Evolutionary conservation across 1,284 basidiomycete species (phyloP), one percentile per base, ranked within the genome.

Genomic region (Pseudozyma pruni): DNA sequence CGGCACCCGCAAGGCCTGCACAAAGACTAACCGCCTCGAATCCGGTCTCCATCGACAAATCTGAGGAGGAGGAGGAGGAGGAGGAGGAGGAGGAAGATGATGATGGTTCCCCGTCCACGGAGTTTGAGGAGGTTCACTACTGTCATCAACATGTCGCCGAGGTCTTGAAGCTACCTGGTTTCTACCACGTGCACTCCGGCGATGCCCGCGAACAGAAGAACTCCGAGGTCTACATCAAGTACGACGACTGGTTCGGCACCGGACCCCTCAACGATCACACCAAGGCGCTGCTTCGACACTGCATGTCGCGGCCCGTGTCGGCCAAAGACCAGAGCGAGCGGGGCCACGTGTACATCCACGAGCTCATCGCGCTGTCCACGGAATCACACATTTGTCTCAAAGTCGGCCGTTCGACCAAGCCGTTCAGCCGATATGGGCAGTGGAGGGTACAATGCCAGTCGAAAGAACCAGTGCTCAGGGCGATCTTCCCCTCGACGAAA

Each of bases 321-420:
- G 54, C 49, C 3, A 40, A 45, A 0, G 74, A 76, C 31, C 44
- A 34, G 0, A 37, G 19, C 7, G 72, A 75, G 27, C 41, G 27
- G 3, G 75, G 75, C 6, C 71, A 78, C 43, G 25, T 76, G 19
- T 78, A 78, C 61, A 62, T 76, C 33, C 67, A 78, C 44, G 74
- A 75, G 47, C 61, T 78, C 8, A 43, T 53, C 7, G 70, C 63
- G 11, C 57, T 44, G 8, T 62, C 61, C 8, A 63, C 35, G 5
- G 10, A 22, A 0, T 49, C 47, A 3, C 63, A 68, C 25, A 9
- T 66, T 0, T 72, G 71, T 35, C 53, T 78, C 38, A 78, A 78
- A 38, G 64, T 78, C 3, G 75, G 75, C 1, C 48, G 75, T 0
- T 52, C 74, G 0, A 54, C 23, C 10, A 58, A 74, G n/a, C 64